Evolutionary conservation across 768 basidiomycete genomes (phyloP).

Genomic region (Tylopilus plumbeoviolaceoides): DNA sequence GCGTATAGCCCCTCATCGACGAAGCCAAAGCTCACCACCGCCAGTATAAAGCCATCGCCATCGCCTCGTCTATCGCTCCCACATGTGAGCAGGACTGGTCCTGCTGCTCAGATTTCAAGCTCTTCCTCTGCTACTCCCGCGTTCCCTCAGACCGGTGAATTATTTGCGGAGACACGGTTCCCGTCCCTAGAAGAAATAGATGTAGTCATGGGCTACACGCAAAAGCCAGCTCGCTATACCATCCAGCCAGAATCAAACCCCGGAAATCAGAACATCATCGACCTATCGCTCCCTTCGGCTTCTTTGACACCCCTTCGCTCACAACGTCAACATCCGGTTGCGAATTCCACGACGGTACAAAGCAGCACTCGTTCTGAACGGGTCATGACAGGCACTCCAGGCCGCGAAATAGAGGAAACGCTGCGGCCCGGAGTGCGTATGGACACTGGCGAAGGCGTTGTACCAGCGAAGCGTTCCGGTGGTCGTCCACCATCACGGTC

Average conservation of each 20-base stretch:
- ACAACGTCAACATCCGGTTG: constrained; percentile 16
- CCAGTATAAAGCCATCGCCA: constrained; percentile 20
- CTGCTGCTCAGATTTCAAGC: constrained; percentile 26
- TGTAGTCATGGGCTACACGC: constrained; percentile 32
- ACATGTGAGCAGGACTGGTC: constrained; percentile 8
- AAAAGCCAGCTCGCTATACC: constrained; percentile 16
- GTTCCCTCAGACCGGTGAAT: constrained; percentile 37
- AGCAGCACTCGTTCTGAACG: constrained; percentile 54
- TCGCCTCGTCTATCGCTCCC: constrained; percentile 29
- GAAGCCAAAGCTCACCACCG: constrained; percentile 17
- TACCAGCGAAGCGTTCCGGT: constrained; percentile 15
- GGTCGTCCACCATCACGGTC: constrained; percentile 35
- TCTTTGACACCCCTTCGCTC: constrained; percentile 21
- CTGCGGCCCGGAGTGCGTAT: constrained; percentile 6
- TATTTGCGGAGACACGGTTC: constrained; percentile 68
- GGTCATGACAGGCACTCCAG: constrained; percentile 49
- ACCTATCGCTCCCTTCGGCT: constrained; percentile 22
- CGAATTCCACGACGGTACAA: constrained; percentile 13
- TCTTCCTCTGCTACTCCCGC: constrained; percentile 35
- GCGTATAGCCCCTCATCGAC: constrained; percentile 14
- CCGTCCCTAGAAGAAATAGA: constrained; percentile 87
- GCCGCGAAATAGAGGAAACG: constrained; percentile 37
- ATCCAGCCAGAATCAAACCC: constrained; percentile 11
- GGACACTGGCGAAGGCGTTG: constrained; percentile 15
- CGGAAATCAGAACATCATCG: constrained; percentile 15